phyloP scores from a whole-genome alignment of 768 basidiomycete genomes.

The Melanogaster broomeanus region DNA sequence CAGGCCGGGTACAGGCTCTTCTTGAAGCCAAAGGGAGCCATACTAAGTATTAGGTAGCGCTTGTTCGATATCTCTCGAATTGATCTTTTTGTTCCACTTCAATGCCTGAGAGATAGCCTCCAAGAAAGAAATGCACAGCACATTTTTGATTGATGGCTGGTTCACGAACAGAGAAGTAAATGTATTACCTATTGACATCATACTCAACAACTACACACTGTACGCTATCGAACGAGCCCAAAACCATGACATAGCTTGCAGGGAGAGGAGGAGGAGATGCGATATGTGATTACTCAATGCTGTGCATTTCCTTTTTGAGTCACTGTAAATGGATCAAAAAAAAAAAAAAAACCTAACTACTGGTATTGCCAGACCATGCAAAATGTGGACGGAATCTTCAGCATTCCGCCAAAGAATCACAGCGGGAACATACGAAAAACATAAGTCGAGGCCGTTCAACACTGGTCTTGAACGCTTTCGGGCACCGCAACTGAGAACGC shows the following conservation, averaged over 20 bases:
- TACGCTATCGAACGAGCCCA: not conserved
- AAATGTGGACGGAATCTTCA: too few relatives aligned
- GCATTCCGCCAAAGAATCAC: too few relatives aligned
- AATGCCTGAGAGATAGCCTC: not conserved
- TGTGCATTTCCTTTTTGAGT: not conserved
- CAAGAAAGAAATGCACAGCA: constrained; percentile 1
- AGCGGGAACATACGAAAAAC: too few relatives aligned
- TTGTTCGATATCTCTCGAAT: not conserved
- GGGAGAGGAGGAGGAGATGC: not conserved
- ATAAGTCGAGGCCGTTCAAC: too few relatives aligned
- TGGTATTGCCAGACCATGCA: too few relatives aligned
- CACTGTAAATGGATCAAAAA: not conserved
- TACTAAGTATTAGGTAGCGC: constrained; percentile 27
- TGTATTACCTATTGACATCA: not conserved
- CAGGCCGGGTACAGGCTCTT: constrained; percentile 18
- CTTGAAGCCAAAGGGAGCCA: constrained; percentile 17
- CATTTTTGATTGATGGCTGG: not conserved
- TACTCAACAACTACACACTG: not conserved
- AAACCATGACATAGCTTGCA: not conserved
- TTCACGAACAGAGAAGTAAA: not conserved
- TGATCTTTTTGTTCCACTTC: not conserved
- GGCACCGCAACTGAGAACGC: too few relatives aligned
- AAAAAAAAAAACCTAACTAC: too few relatives aligned
- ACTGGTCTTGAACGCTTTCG: too few relatives aligned
- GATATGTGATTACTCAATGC: not conserved